A percentile compares a stretch with the other conserved stretches of the same genome.
phyloP scores from a whole-genome alignment of 2,329 filamentous ascomycete genomes.

The Penicillium brevicompactum region DNA sequence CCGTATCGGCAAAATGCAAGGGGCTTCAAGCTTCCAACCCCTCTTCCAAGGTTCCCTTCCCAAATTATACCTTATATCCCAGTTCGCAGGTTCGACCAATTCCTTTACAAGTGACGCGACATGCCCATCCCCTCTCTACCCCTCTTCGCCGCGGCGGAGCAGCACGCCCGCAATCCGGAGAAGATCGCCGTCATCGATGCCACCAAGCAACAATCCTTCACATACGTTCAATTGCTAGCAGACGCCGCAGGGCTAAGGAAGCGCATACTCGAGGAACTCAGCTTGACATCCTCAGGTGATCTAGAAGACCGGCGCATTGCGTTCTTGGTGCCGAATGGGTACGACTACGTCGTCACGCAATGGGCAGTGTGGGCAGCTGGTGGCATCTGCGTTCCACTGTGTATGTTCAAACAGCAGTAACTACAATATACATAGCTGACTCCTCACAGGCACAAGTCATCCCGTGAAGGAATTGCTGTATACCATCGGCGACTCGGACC shows the following conservation, averaged over 20 bases:
- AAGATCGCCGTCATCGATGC: constrained; percentile 45
- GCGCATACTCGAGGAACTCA: constrained; percentile 36
- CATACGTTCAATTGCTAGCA: constrained; percentile 43
- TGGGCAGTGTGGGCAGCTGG: constrained; percentile 50
- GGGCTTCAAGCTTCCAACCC: neutral
- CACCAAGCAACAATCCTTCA: constrained; percentile 42
- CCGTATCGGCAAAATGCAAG: neutral
- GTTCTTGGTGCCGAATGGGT: constrained; percentile 44
- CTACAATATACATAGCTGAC: constrained; percentile 3
- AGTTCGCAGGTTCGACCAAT: too few relatives aligned
- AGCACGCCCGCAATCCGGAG: constrained; percentile 34
- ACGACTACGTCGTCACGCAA: constrained; percentile 46
- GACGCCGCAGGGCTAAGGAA: constrained; percentile 41
- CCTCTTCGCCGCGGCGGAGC: constrained; percentile 41
- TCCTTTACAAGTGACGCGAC: neutral
- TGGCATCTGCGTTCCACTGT: constrained; percentile 47
- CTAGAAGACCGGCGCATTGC: constrained; percentile 43
- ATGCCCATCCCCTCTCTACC: constrained; percentile 42
- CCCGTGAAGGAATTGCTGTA: constrained; percentile 46
- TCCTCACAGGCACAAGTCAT: constrained; percentile 41
- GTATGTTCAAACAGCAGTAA: constrained; percentile 28
- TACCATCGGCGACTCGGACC: constrained; percentile 45
- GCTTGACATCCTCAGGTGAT: constrained; percentile 26
- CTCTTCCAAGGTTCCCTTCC: neutral
- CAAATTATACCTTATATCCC: neutral